Evolutionary conservation across 73 alveolate genomes (phyloP).

Genomic region (Paramecium caudatum): DNA sequence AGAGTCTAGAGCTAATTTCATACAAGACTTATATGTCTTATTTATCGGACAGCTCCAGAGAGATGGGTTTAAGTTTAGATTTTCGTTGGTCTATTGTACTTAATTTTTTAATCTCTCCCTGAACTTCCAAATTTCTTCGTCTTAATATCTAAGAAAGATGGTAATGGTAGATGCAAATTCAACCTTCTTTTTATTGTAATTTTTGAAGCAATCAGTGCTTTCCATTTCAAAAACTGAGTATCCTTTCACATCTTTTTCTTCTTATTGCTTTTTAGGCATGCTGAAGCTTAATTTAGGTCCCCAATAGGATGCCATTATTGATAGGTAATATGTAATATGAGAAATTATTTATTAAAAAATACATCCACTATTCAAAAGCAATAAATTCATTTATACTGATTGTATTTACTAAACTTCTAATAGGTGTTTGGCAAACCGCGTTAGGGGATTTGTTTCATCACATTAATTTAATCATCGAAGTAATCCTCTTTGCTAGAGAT

Average conservation of each 20-base stretch:
- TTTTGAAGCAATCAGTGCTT: slow-evolving; percentile 34
- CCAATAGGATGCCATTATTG: neutral
- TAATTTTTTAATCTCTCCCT: neutral
- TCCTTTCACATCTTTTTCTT: neutral
- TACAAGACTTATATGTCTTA: slow-evolving; percentile 15
- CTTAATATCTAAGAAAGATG: neutral
- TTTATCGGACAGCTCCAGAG: neutral
- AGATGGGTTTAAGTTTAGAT: slow-evolving; percentile 8
- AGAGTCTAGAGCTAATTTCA: no score
- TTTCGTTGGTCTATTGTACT: neutral
- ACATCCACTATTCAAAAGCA: no score
- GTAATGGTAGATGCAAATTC: slow-evolving; percentile 9
- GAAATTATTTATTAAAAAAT: neutral
- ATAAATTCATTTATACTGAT: no score
- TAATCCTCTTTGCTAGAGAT: no score
- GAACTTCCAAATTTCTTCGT: slow-evolving; percentile 1
- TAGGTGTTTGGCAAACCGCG: no score
- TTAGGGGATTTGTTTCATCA: no score
- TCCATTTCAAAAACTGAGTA: neutral
- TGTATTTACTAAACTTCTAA: no score
- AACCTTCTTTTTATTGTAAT: neutral
- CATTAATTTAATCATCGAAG: no score
- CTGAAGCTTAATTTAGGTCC: slow-evolving; percentile 19
- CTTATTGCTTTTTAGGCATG: neutral
- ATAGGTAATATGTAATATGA: neutral